Percentiles rank a stretch among this genome's conserved stretches.
Conservation (phyloP, 2,329 filamentous ascomycete genomes). For the Colletotrichum caudatum region DNA sequence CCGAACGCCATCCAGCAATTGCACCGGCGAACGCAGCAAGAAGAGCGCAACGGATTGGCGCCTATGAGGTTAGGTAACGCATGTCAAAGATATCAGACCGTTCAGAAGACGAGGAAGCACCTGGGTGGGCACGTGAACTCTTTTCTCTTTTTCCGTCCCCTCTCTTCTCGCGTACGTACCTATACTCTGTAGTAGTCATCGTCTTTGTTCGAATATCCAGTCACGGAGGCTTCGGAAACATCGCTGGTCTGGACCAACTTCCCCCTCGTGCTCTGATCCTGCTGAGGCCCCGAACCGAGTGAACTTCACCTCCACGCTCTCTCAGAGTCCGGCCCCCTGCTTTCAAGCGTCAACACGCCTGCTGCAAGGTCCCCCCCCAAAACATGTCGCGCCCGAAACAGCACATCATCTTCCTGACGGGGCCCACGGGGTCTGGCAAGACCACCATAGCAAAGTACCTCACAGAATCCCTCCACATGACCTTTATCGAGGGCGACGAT, state of each 20-base stretch:
- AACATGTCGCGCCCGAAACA: slow-evolving; percentile 36
- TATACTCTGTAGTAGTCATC: not conserved
- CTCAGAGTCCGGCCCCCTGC: slow-evolving; percentile 6
- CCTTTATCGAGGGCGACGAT: slow-evolving; percentile 72
- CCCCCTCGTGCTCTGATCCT: slow-evolving; percentile 1
- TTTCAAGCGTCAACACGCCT: not conserved
- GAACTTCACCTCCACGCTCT: slow-evolving; percentile 3
- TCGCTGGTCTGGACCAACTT: not conserved
- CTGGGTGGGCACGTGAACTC: not conserved
- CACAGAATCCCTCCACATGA: slow-evolving; percentile 61
- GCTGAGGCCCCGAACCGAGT: slow-evolving; percentile 9
- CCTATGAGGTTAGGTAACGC: not conserved
- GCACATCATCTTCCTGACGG: slow-evolving; percentile 72
- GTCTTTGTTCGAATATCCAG: not conserved
- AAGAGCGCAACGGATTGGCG: not conserved
- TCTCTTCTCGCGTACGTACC: not conserved
- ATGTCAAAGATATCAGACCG: slow-evolving; percentile 16
- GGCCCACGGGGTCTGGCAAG: slow-evolving; percentile 72
- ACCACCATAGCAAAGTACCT: slow-evolving; percentile 68
- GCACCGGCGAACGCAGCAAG: not conserved
- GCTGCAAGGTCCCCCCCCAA: not conserved
- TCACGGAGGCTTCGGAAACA: not conserved
- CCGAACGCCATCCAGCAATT: slow-evolving; percentile 33
- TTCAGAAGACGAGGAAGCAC: slow-evolving; percentile 1
- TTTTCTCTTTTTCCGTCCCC: not conserved